Base-by-base conservation (phyloP, 2,329 filamentous ascomycete species). In the Calonectria leucothoes region DNA sequence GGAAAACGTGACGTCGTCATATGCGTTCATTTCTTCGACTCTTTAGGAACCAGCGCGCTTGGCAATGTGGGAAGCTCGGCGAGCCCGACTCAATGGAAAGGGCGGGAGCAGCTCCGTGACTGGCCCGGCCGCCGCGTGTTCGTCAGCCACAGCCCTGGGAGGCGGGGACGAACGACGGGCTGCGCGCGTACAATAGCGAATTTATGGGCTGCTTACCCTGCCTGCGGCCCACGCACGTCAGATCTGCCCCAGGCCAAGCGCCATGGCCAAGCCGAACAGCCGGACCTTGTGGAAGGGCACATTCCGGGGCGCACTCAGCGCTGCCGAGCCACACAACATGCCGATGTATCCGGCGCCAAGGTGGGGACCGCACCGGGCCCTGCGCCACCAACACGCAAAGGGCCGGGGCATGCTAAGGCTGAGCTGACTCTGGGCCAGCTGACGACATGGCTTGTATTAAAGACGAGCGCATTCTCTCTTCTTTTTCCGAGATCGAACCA, bases 331-430 rank as follows among this genome's bases (percentile, higher is more conserved):
- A 72, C 65, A 72, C 48, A 23, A 59, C 33, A 31, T 72, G 70
- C 65, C 65, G 70, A 64, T 51, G 70, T 55, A 72, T 64, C 70
- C 70, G 70, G 33, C 37, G 70, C 70, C 70, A 72, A 72, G 59
- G 70, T 64, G 66, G 61, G 37, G 57, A 69, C 15, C 20, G 45
- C 35, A 25, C 23, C 42, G 37, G 33, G 33, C 39, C 57, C 52
- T 72, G 57, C 65, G 70, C 70, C 65, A 68, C 70, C 27, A 27
- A 51, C 20, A 67, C 61, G 65, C 63, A 31, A 61, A 65, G 48
- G 48, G 55, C 25, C 27, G 49, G 20, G 25, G 33, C n/a, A n/a
- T 51, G 31, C 17, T 31, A 64, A 25, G 52, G 48, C 48, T 29
- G 29, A 52, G 49, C 33, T 45, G 29, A 52, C 64, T 15, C 11